These are phyloP conservation scores for Akanthomyces lecanii DNA, from an alignment of 2,329 filamentous ascomycete genomes.

Conservation along the genomic window DNA sequence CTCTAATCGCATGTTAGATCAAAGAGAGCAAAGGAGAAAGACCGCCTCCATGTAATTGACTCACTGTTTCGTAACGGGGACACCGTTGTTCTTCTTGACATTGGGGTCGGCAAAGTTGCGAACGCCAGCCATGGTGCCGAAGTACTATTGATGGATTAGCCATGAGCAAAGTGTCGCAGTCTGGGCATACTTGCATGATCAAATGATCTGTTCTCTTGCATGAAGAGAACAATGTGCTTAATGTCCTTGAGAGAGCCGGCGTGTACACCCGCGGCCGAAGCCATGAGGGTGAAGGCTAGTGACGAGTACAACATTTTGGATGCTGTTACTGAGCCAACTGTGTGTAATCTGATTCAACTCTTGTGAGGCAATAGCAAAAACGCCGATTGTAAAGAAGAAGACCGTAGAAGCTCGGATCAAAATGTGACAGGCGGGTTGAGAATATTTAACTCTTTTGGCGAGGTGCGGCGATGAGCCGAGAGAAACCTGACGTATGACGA, in stretches of 20 bases:
- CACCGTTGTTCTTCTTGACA: conserved; percentile 30
- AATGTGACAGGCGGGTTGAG: not conserved
- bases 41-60: conserved; percentile 19
- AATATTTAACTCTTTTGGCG: conserved; percentile 12
- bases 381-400: not conserved
- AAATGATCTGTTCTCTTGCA: conserved; percentile 42
- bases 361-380: not conserved
- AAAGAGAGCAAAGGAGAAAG: not conserved
- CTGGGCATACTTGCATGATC: conserved; percentile 27
- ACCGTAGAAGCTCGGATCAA: not conserved
- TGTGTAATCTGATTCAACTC: not conserved
- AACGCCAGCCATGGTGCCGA: conserved; percentile 50
- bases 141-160: conserved; percentile 37
- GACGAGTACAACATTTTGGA: conserved; percentile 15
- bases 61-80: conserved; percentile 46
- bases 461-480: conserved; percentile 9
- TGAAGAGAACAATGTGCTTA: conserved; percentile 55
- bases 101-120: conserved; percentile 48
- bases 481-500: conserved; percentile 9
- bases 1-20: conserved; percentile 21
- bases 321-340: not conserved
- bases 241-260: conserved; percentile 45
- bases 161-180: not conserved
- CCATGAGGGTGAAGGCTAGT: conserved; percentile 17
- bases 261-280: conserved; percentile 20